Evolutionary conservation across 2,329 filamentous ascomycete genomes (phyloP), one percentile per base, ranked within the genome.

Genomic region (Curvularia hawaiiensis): DNA sequence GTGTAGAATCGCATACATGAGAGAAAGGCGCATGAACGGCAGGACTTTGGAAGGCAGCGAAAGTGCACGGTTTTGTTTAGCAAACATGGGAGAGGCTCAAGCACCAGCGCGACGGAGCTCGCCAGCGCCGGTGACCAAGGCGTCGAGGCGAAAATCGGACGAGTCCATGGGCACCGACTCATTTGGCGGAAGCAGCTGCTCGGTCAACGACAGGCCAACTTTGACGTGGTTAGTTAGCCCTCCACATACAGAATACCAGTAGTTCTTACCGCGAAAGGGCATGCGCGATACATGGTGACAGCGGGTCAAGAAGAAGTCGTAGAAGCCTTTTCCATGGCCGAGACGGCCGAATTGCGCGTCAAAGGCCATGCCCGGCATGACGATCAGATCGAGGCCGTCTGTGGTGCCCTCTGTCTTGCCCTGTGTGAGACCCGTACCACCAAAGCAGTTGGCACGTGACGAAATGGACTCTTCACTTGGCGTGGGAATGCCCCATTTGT

Each of bases 401-500:
- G 57, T 60, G 31, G 54, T 58, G n/a, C 40, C 41, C 2, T 41
- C 38, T 64, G 58, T 75, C 68, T 64, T 80, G 73, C 28, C 82
- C 48, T 72, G 56, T 20, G 70, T 77, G 56, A 79, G 58, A n/a
- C 81, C 87, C 2, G 79, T 78, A 12, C 85, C 86, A 40, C 90
- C 90, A 54, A 96, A 85, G 57, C 92, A 88, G 65, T 93, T 91
- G 65, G 86, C 83, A 66, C 93, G 85, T 59, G 82, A 77, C 47
- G 82, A 75, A 3, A 96, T 82, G 2, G 89, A 90, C 20, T 84
- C 80, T 49, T 83, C 79, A 59, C 86, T 83, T 56, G 96, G 85
- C 31, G 90, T 94, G n/a, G 95, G 95, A 63, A 99, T 99, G 10
- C 92, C 93, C 95, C 95, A 99, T 73, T 84, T 87, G 77, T 99